Base-by-base conservation (phyloP, 306 rosid species). In the Pterocarpus macrocarpus region DNA sequence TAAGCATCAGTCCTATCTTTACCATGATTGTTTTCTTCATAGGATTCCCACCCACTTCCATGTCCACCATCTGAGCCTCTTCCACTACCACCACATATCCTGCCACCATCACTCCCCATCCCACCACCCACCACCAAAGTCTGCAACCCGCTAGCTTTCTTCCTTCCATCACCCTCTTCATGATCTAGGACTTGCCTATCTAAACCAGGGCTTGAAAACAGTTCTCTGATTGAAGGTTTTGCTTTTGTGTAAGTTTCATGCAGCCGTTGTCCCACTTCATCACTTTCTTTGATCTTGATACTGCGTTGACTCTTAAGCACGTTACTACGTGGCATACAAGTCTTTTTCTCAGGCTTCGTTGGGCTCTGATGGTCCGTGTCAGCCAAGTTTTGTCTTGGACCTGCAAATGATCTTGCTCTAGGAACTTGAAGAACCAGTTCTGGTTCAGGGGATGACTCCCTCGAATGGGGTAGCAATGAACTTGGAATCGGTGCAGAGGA, bases 41-140 rank as follows among this genome's bases (percentile, higher is more conserved):
- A 85, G 78, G 68, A 86, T 35, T 79, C 91, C 41, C 88, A 85
- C 49, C 76, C 49, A 75, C 34, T 85, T 84, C 85, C 80, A 80
- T 61, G 71, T 66, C 80, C 87, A 79, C 66, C 86, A 30, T 56
- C 63, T 5, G 44, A 72, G 1, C 56, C 83, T 47, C 73, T 84
- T 58, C 77, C 80, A 12, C 83, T 77, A 4, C 88, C 87, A 16
- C 88, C 88, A 33, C 86, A 84, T 22, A 75, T 81, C 63, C 84
- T 59, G 5, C 95, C 97, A 15, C 90, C 90, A 81, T 67, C 69
- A 65, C 78, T 82, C n/a, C 95, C 93, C 86, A 70, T 82, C 33
- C 90, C 97, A 45, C 85, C 89, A 38, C 90, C 91, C 80, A 41
- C 68, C 34, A 82, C 89, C 10, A 86, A 87, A 69, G 91, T 92